Percentiles rank a stretch among this genome's conserved stretches.
phyloP scores from a whole-genome alignment of 1,139 yeast genomes.

The Geotrichum carabidarum region DNA sequence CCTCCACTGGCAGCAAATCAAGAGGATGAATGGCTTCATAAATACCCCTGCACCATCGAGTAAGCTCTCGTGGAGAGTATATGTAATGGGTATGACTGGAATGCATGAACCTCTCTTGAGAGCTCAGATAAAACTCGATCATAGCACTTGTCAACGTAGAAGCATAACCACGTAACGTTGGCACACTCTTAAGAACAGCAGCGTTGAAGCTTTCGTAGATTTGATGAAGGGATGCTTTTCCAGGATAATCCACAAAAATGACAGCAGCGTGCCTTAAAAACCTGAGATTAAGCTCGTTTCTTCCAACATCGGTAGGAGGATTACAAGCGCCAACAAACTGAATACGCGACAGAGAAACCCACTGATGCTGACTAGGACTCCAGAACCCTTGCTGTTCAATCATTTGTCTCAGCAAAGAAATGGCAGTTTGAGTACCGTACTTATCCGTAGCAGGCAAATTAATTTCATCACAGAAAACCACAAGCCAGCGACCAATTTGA shows the following conservation, averaged over 20 bases:
- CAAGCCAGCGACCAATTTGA: conserved; percentile 64
- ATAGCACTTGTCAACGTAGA: conserved; percentile 57
- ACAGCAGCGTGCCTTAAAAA: conserved; percentile 66
- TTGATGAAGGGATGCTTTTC: conserved; percentile 53
- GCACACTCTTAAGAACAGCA: conserved; percentile 59
- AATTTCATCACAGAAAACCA: conserved; percentile 87
- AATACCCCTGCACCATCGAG: conserved; percentile 83
- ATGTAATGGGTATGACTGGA: conserved; percentile 51
- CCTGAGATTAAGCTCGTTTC: conserved; percentile 55
- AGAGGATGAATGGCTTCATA: conserved; percentile 49
- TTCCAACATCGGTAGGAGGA: conserved; percentile 77
- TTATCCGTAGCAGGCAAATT: conserved; percentile 71
- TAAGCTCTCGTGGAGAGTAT: conserved; percentile 86
- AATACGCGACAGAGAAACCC: conserved; percentile 63
- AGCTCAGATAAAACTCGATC: conserved; percentile 54
- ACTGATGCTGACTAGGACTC: conserved; percentile 53
- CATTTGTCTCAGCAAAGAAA: conserved; percentile 72
- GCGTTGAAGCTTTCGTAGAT: conserved; percentile 59
- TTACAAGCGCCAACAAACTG: conserved; percentile 95
- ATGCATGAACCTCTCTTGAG: conserved; percentile 43
- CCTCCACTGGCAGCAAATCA: conserved; percentile 40
- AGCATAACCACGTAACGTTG: conserved; percentile 55
- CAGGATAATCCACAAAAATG: conserved; percentile 78
- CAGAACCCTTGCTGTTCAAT: conserved; percentile 76
- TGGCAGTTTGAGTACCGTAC: conserved; percentile 73